Conservation (phyloP, 495 filamentous ascomycete genomes). For the Neurospora sp. region DNA sequence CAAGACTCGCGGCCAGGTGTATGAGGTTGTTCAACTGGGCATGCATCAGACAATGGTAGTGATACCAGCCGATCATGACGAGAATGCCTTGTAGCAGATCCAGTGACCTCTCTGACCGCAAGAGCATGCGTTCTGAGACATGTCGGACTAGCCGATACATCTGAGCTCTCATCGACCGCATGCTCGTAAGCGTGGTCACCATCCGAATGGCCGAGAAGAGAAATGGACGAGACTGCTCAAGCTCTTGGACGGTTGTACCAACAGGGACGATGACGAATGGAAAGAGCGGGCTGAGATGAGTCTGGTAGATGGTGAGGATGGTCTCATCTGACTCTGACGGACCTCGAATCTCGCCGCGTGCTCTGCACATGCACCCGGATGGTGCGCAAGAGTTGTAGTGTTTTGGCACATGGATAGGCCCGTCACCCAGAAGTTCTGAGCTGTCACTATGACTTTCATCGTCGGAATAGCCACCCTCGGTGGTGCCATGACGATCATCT, state of each 20-base stretch:
- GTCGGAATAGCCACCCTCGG: neutral
- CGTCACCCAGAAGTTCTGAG: neutral
- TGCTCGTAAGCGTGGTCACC: conserved; percentile 27
- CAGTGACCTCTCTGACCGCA: conserved; percentile 36
- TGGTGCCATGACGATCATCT: neutral
- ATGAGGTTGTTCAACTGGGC: conserved; percentile 35
- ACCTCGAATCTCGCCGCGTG: conserved; percentile 8
- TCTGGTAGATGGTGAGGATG: conserved; percentile 24
- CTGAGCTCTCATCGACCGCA: conserved; percentile 28
- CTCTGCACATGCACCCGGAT: conserved; percentile 15
- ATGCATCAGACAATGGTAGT: conserved; percentile 31
- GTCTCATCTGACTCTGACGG: conserved; percentile 23
- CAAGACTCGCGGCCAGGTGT: conserved; percentile 33
- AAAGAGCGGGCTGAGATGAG: conserved; percentile 23
- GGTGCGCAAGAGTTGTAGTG: conserved; percentile 18
- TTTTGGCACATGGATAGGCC: conserved; percentile 5
- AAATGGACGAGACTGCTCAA: conserved; percentile 20
- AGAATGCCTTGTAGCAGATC: conserved; percentile 41
- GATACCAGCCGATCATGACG: conserved; percentile 37
- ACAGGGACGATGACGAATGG: conserved; percentile 30
- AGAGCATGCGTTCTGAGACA: conserved; percentile 32
- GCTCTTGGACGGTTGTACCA: conserved; percentile 11
- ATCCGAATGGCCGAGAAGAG: conserved; percentile 27
- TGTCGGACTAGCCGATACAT: conserved; percentile 29
- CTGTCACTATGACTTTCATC: neutral